Conservation (phyloP, 306 rosid species). For the Lathyrus tuberosus region DNA sequence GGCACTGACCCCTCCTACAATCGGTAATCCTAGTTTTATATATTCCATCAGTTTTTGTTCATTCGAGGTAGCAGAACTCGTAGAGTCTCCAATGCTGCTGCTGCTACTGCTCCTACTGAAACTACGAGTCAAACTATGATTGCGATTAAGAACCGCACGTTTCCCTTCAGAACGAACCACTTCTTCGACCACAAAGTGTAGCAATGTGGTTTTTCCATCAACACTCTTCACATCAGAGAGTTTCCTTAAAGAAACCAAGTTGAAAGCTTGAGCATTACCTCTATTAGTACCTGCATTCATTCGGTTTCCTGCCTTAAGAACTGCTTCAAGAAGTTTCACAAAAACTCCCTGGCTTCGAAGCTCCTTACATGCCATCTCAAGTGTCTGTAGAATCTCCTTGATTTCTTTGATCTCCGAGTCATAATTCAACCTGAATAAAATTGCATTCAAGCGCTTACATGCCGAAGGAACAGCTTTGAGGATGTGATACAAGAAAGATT, state of each 20-base stretch:
- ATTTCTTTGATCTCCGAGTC: constrained; percentile 58
- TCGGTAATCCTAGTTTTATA: constrained; percentile 70
- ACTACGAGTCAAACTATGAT: constrained; percentile 56
- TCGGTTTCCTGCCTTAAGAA: constrained; percentile 91
- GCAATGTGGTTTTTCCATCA: constrained; percentile 88
- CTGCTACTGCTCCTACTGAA: constrained; percentile 41
- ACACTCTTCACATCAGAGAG: constrained; percentile 87
- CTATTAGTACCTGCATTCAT: constrained; percentile 94
- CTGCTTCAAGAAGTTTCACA: constrained; percentile 87
- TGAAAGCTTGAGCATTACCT: constrained; percentile 96
- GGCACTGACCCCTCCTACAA: constrained; percentile 89
- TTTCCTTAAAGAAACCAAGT: constrained; percentile 75
- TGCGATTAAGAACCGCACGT: constrained; percentile 63
- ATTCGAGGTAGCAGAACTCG: constrained; percentile 34
- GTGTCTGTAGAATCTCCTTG: constrained; percentile 60
- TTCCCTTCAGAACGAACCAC: constrained; percentile 92
- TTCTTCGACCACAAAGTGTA: constrained; percentile 93
- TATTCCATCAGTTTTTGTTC: constrained; percentile 78
- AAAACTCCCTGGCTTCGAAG: constrained; percentile 78
- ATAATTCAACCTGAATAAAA: constrained; percentile 71
- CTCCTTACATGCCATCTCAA: constrained; percentile 83
- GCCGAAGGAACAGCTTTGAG: constrained; percentile 84
- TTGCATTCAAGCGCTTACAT: constrained; percentile 69
- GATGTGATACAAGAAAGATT: constrained; percentile 70
- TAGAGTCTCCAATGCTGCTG: constrained; percentile 26